Evolutionary conservation across 1,139 yeast genomes (phyloP).

Genomic region (Nadsonia starkeyi-henricii): DNA sequence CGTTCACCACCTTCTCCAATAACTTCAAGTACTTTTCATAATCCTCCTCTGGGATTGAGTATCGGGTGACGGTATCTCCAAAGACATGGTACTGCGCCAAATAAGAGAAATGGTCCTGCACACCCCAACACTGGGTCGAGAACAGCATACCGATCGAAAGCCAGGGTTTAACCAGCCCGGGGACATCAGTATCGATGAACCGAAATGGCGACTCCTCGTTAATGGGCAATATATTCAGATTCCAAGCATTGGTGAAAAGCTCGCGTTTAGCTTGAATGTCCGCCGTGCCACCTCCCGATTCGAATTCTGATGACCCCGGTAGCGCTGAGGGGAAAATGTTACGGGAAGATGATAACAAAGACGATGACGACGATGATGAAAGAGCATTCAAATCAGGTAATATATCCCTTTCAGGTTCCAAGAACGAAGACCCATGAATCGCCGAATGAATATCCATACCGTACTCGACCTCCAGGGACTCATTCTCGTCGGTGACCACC

Average conservation of each 20-base stretch:
- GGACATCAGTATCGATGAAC: conserved; percentile 28
- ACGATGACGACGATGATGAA: conserved; percentile 15
- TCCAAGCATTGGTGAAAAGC: conserved; percentile 40
- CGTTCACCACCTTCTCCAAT: conserved; percentile 4
- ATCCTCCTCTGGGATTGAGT: conserved; percentile 56
- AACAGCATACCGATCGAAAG: conserved; percentile 50
- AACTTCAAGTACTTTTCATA: conserved; percentile 34
- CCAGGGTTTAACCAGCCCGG: conserved; percentile 29
- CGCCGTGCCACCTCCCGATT: too few species aligned
- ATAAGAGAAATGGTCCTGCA: conserved; percentile 60
- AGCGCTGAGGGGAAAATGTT: not conserved
- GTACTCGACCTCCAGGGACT: conserved; percentile 34
- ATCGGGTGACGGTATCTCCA: conserved; percentile 62
- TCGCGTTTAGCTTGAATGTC: too few species aligned
- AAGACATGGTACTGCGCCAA: conserved; percentile 46
- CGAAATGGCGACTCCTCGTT: conserved; percentile 37
- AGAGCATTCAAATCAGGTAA: not conserved
- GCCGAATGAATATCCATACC: conserved; percentile 31
- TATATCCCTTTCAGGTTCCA: conserved; percentile 17
- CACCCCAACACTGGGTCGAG: conserved; percentile 53
- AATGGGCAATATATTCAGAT: conserved; percentile 47
- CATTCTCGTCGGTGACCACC: conserved; percentile 23
- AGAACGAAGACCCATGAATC: conserved; percentile 36
- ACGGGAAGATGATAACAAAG: not conserved
- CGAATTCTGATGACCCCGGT: too few species aligned